Evolutionary conservation across 345 rosid species (phyloP).

Genomic region (Euphorbia tirucalli): DNA sequence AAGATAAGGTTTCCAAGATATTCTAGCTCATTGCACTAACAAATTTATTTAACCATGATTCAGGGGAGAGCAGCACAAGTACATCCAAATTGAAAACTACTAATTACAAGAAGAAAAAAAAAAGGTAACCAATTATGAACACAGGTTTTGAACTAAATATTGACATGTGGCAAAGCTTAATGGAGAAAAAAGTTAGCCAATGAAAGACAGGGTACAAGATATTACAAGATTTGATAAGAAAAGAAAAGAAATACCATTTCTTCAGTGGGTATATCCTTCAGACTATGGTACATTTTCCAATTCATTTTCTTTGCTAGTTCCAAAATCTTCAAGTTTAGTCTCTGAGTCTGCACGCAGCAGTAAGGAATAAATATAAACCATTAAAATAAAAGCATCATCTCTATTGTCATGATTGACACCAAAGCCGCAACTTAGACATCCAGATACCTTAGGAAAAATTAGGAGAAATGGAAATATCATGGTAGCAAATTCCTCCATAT

Average conservation of each 20-base stretch:
- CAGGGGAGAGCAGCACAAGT: too few relatives aligned
- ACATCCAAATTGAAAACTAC: neutral
- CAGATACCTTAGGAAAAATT: slow-evolving; percentile 62
- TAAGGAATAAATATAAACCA: slow-evolving; percentile 5
- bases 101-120: neutral
- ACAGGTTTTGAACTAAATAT: neutral
- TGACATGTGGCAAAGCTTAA: neutral
- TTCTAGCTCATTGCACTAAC: neutral
- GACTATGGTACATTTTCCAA: slow-evolving; percentile 64
- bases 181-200: neutral
- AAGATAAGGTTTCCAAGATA: neutral
- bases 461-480: slow-evolving; percentile 73
- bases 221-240: neutral
- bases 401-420: neutral
- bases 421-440: slow-evolving; percentile 1
- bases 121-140: neutral
- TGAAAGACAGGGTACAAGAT: neutral
- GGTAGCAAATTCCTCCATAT: slow-evolving; percentile 56
- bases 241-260: slow-evolving; percentile 43
- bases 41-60: neutral
- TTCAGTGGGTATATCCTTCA: slow-evolving; percentile 38
- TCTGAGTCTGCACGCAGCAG: slow-evolving; percentile 55
- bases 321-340: slow-evolving; percentile 54
- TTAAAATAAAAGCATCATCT: slow-evolving; percentile 2
- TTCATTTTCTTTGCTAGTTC: slow-evolving; percentile 55